Base-by-base conservation (phyloP, 345 rosid genomes). In the Sapria himalayana region DNA sequence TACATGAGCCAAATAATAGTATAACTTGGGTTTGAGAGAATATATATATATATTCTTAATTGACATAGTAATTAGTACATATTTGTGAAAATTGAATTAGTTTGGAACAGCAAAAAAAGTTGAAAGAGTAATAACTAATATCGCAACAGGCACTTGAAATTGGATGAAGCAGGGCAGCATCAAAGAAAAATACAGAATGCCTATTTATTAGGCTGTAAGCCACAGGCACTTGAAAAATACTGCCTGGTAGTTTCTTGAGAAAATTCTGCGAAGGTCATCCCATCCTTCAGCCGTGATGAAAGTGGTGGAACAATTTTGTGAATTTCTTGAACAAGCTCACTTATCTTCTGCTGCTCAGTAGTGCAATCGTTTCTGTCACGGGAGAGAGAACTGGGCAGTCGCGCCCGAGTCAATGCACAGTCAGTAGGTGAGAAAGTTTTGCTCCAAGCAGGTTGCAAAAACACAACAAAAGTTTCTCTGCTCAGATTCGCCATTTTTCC, bases 181-280 rank as follows among this genome's bases (percentile, higher is more conserved):
- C n/a, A n/a, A n/a, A n/a, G n/a, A n/a, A n/a, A n/a, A n/a, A n/a
- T n/a, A n/a, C n/a, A n/a, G n/a, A n/a, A n/a, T 45, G 39, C 31
- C 57, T 61, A 72, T 48, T 50, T 64, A 49, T 64, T 78, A 47
- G 91, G 63, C 33, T 86, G 94, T 52, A 81, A 70, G 27, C 97
- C 97, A 11, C 60, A 66, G 46, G 70, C 78, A 43, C 97, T 89
- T n/a, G n/a, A n/a, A 45, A 71, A 86, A 48, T 86, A 86, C 51
- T 70, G 94, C 66, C 67, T 73, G 15, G 92, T 78, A 9, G 94
- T 86, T 51, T 68, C 73, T 1, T 62, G 69, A n/a, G 97, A 56
- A 63, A 81, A 81, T 57, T 81, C 82, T 2, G 89, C 76, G 68
- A 86, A 81, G 23, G 85, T 70, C 94, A 81, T 78, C 40, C 92